A percentile compares a stretch with the other conserved stretches of the same genome.
phyloP scores from a whole-genome alignment of 768 basidiomycete species.

The Tricholoma matsutake region DNA sequence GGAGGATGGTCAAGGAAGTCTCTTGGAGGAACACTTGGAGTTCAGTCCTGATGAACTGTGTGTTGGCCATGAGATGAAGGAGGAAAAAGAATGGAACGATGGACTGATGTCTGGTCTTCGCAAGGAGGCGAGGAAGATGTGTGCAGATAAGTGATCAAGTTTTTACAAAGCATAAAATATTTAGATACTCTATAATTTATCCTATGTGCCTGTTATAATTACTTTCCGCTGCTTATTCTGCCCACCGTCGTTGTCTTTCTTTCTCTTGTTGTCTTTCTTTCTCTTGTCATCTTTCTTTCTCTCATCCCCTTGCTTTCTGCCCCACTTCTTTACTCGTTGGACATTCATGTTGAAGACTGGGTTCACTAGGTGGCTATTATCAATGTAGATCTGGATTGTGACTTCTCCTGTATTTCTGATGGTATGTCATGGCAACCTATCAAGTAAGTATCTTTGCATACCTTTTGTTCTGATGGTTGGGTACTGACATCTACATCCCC shows the following conservation, averaged over 20 bases:
- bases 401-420: background rate
- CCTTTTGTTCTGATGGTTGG: background rate
- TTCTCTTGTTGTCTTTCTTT: too few relatives aligned
- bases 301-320: background rate
- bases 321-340: background rate
- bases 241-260: too few relatives aligned
- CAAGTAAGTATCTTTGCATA: conserved; percentile 2
- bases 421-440: background rate
- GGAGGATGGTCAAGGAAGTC: background rate
- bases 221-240: background rate
- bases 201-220: background rate
- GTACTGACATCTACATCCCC: background rate
- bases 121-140: background rate
- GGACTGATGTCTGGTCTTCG: background rate
- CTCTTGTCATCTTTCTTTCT: background rate
- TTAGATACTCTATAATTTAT: background rate
- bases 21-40: background rate
- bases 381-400: background rate
- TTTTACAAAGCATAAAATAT: background rate
- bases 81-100: background rate
- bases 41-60: conserved; percentile 1
- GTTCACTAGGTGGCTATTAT: background rate
- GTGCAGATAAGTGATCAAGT: background rate
- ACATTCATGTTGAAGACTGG: background rate
- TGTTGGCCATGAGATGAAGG: background rate